These are phyloP conservation scores for Didymella lethalis DNA, from an alignment of 2,329 filamentous ascomycete genomes.

Conservation along the genomic window DNA sequence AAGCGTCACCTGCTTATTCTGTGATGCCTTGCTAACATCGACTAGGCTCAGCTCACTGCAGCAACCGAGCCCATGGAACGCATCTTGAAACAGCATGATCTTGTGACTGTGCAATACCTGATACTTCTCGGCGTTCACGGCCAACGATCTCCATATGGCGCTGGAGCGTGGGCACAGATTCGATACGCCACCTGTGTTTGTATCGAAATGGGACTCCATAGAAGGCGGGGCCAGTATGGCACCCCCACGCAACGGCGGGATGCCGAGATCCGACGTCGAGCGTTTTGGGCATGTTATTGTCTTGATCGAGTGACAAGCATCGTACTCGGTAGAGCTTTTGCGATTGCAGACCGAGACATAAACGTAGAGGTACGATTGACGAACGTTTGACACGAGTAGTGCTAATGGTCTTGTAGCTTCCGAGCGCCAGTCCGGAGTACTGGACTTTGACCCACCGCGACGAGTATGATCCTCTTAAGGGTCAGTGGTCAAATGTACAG, in stretches of 20 bases:
- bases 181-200: slow-evolving; percentile 39
- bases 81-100: slow-evolving; percentile 36
- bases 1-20: background rate
- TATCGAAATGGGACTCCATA: slow-evolving; percentile 39
- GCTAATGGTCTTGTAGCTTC: slow-evolving; percentile 24
- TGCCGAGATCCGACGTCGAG: slow-evolving; percentile 35
- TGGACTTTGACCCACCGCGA: slow-evolving; percentile 36
- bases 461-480: slow-evolving; percentile 18
- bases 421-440: slow-evolving; percentile 29
- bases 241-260: slow-evolving; percentile 27
- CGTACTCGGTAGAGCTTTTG: slow-evolving; percentile 37
- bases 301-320: slow-evolving; percentile 38
- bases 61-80: slow-evolving; percentile 38
- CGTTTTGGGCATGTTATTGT: slow-evolving; percentile 41
- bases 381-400: background rate
- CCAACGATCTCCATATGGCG: slow-evolving; percentile 39
- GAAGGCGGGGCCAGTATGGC: slow-evolving; percentile 33
- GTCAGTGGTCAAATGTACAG: slow-evolving; percentile 34
- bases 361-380: slow-evolving; percentile 34
- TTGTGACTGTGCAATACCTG: slow-evolving; percentile 37
- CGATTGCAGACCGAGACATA: slow-evolving; percentile 40
- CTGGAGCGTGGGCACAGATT: slow-evolving; percentile 40
- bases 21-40: slow-evolving; percentile 1
- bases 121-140: slow-evolving; percentile 38
- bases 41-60: slow-evolving; percentile 30